These are phyloP conservation scores for Scytalidium lignicola DNA, from an alignment of 2,329 filamentous ascomycete species.

Conservation along the genomic window DNA sequence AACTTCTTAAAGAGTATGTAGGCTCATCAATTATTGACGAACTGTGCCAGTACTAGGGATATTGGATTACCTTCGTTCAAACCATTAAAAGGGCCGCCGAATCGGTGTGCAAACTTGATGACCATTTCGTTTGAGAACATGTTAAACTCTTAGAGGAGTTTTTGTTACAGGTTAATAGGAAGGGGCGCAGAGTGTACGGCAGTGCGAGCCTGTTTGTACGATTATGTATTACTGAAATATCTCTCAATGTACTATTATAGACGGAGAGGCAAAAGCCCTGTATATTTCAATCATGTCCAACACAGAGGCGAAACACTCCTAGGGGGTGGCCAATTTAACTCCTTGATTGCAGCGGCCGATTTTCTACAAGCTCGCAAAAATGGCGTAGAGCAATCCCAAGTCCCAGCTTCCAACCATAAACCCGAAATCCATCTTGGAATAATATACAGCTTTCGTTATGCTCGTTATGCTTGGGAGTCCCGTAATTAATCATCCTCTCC, in stretches of 20 bases:
- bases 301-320: too few species aligned
- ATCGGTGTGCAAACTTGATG: too few species aligned
- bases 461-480: not conserved
- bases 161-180: too few species aligned
- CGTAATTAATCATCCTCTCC: conserved; percentile 22
- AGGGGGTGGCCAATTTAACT: too few species aligned
- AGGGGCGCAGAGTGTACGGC: not conserved
- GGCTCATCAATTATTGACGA: not conserved
- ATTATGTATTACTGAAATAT: not conserved
- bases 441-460: not conserved
- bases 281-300: not conserved
- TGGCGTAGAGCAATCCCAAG: not conserved
- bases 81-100: too few species aligned
- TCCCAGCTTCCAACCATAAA: not conserved
- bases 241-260: not conserved
- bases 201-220: not conserved
- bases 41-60: too few species aligned
- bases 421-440: not conserved
- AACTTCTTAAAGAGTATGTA: conserved; percentile 81
- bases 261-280: not conserved
- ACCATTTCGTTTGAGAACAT: too few species aligned
- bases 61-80: too few species aligned
- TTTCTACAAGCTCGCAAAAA: too few species aligned
- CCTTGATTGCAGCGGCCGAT: too few species aligned
- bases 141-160: too few species aligned